Conservation (phyloP, 2,329 filamentous ascomycete genomes). For the Dactylonectria estremocensis region DNA sequence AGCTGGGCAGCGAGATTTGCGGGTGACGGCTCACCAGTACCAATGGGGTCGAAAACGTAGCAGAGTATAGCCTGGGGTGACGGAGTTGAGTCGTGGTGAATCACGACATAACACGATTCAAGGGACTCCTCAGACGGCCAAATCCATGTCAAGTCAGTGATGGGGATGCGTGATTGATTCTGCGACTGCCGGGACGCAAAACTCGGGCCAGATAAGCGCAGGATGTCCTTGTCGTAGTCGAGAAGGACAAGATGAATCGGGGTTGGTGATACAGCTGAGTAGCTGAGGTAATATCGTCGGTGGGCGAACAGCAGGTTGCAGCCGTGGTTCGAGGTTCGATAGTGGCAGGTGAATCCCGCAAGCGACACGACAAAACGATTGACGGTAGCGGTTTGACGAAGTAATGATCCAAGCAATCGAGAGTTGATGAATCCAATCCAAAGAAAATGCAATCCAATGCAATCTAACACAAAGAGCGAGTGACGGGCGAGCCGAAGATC, state of each 20-base stretch:
- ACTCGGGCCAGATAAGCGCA: conserved; percentile 32
- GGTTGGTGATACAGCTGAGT: conserved; percentile 42
- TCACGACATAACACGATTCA: conserved; percentile 45
- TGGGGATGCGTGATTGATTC: conserved; percentile 34
- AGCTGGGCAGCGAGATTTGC: not conserved
- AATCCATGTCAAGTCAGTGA: conserved; percentile 46
- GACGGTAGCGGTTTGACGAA: conserved; percentile 13
- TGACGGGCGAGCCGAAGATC: conserved; percentile 16
- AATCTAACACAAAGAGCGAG: conserved; percentile 25
- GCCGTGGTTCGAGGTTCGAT: conserved; percentile 21
- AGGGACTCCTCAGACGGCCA: conserved; percentile 36
- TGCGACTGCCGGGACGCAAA: conserved; percentile 26
- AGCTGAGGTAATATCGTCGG: conserved; percentile 25
- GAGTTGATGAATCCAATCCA: conserved; percentile 19
- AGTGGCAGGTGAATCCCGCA: conserved; percentile 14
- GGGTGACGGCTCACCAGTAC: conserved; percentile 44
- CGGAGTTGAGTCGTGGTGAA: conserved; percentile 39
- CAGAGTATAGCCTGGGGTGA: conserved; percentile 40
- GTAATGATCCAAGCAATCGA: conserved; percentile 14
- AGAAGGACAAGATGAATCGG: conserved; percentile 37
- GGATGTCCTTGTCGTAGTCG: conserved; percentile 2
- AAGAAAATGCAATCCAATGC: conserved; percentile 16
- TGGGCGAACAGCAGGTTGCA: conserved; percentile 22
- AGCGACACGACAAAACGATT: conserved; percentile 19
- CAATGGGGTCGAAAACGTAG: conserved; percentile 31